Base-by-base conservation (phyloP, 1,139 yeast species). In the Magnusiomyces sp. region DNA sequence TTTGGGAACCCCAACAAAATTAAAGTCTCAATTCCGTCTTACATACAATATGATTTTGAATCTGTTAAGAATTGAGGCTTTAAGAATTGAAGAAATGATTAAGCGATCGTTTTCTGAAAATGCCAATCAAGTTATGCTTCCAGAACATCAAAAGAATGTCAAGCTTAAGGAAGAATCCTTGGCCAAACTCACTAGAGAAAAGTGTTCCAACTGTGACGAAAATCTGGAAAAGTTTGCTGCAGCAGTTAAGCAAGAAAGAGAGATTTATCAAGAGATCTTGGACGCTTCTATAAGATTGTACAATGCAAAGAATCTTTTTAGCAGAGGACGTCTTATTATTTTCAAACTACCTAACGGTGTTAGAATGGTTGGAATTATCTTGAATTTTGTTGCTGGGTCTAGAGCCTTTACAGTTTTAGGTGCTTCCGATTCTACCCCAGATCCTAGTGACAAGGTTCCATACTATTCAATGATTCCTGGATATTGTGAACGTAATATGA, bases 41-140 rank as follows among this genome's bases (percentile, higher is more conserved):
- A 92, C 98, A 0, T 92, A 92, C 66, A 90, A 86, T 60, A 94
- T 94, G 98, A 92, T 92, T 58, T 74, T 92, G 65, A 92, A 92
- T 61, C 71, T 92, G 57, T 71, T 94, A 57, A 78, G 98, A 63
- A 89, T 92, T 52, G 98, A 92, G 63, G 97, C 98, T 0, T 71
- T 92, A 53, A 78, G 84, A 60, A 97, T 94, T 14, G 98, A 92
- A 63, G 98, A 94, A 64, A 92, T 92, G 96, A 90, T 92, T 58
- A 90, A 90, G 62, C 86, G 94, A 58, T 88, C 97, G 0, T 92
- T 92, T 65, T 81, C 95, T 68, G 99, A 92, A 64, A 90, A 92
- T 62, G 76, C 90, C 0, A 76, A 92, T 1, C 97, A 92, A 62
- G 80, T 88, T 0, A 68, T 90, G 59, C 70, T 89, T 48, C 97